These are phyloP conservation scores for Sergeia podlipaevii DNA, from an alignment of 208 protist genomes.

Conservation along the genomic window DNA sequence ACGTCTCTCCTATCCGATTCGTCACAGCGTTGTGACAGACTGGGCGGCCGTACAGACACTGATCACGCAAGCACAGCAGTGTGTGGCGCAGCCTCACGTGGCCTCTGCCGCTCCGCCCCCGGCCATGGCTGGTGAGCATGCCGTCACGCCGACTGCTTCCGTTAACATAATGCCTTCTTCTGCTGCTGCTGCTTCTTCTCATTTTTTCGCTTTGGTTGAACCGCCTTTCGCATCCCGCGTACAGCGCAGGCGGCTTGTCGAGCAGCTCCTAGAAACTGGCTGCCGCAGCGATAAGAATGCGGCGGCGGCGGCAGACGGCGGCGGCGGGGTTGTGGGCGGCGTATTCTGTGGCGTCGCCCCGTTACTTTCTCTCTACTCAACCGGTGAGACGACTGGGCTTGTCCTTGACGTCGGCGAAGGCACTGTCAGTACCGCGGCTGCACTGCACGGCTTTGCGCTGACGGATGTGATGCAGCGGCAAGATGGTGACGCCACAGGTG, in stretches of 20 bases:
- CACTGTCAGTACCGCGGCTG: constrained; percentile 39
- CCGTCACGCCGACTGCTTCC: constrained; percentile 17
- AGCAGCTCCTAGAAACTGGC: constrained; percentile 62
- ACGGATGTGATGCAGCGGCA: constrained; percentile 40
- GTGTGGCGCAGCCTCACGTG: background rate
- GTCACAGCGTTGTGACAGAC: constrained; percentile 52
- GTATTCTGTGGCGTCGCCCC: constrained; percentile 50
- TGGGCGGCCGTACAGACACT: constrained; percentile 28
- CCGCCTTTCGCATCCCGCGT: constrained; percentile 44
- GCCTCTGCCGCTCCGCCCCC: background rate
- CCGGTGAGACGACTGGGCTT: constrained; percentile 50
- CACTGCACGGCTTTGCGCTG: constrained; percentile 47
- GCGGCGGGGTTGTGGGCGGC: constrained; percentile 13
- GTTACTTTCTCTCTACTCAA: constrained; percentile 58
- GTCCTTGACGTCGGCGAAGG: constrained; percentile 61
- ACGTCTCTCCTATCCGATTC: constrained; percentile 58
- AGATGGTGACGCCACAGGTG: constrained; percentile 30
- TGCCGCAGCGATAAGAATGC: constrained; percentile 73
- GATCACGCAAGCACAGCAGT: constrained; percentile 15
- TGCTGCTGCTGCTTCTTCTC: no score
- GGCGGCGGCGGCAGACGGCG: constrained; percentile 14
- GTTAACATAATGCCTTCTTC: no score
- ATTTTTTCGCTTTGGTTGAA: constrained; percentile 45
- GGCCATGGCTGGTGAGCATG: no score
- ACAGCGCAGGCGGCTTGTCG: constrained; percentile 50